Percentiles rank a stretch among this genome's conserved stretches.
Evolutionary conservation across 1,284 basidiomycete species (phyloP).

Genomic region (Coniferiporia sulphurascens): DNA sequence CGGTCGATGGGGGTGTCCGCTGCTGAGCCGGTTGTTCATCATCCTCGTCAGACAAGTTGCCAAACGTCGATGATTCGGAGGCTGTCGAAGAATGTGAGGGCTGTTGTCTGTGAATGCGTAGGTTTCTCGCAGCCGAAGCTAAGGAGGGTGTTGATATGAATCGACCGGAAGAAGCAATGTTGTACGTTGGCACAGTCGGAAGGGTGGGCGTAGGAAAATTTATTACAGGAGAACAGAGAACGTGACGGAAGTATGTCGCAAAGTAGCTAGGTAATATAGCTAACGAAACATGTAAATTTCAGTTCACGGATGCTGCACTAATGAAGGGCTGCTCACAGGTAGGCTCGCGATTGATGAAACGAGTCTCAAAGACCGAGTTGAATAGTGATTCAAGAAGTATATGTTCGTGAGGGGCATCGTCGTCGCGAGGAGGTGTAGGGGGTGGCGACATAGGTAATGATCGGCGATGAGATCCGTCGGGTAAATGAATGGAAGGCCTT

Average conservation of each 20-base stretch:
- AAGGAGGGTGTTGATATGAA: constrained; percentile 23
- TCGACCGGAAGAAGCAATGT: constrained; percentile 28
- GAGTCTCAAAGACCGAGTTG: constrained; percentile 55
- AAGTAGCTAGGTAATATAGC: constrained; percentile 68
- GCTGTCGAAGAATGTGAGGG: constrained; percentile 22
- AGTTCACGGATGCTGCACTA: background rate
- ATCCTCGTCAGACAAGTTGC: constrained; percentile 11
- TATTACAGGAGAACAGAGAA: constrained; percentile 54
- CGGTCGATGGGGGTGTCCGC: constrained; percentile 15
- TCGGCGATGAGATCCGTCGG: constrained; percentile 38
- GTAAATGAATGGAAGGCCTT: constrained; percentile 42
- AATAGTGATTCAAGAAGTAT: constrained; percentile 60
- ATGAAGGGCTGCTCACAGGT: constrained; percentile 39
- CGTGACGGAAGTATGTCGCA: constrained; percentile 65
- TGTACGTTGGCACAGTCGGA: constrained; percentile 51
- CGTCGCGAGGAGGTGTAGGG: constrained; percentile 28
- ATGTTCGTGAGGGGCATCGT: constrained; percentile 47
- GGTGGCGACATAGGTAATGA: constrained; percentile 28
- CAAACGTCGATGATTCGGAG: constrained; percentile 11
- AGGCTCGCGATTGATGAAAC: constrained; percentile 63
- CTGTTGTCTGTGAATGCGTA: constrained; percentile 14
- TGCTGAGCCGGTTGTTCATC: constrained; percentile 7
- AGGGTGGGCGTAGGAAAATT: constrained; percentile 68
- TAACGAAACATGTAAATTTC: constrained; percentile 23
- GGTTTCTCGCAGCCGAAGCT: constrained; percentile 5